These are phyloP conservation scores for Mrakia gelida DNA, from an alignment of 768 basidiomycete genomes.

Conservation along the genomic window DNA sequence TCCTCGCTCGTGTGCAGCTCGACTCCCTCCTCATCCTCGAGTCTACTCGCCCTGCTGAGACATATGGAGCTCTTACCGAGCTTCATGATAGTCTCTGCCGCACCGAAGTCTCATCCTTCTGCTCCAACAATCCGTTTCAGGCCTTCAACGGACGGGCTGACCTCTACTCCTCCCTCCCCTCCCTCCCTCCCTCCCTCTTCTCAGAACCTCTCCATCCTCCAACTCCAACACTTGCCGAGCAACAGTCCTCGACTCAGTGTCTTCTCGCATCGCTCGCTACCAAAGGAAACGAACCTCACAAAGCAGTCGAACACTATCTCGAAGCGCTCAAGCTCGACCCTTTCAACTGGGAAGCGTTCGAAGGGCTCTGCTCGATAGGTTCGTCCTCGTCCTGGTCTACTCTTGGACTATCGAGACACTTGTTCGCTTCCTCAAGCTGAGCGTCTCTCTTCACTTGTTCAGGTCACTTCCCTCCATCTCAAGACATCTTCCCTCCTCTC, in stretches of 20 bases:
- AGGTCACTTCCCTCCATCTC: neutral
- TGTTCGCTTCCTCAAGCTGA: too few relatives aligned
- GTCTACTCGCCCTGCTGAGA: too few relatives aligned
- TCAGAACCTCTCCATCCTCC: conserved; percentile 46
- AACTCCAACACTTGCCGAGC: conserved; percentile 44
- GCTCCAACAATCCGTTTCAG: neutral
- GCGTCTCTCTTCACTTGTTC: too few relatives aligned
- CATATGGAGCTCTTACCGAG: too few relatives aligned
- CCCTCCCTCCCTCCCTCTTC: conserved; percentile 33
- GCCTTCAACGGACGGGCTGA: neutral
- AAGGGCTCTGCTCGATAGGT: conserved; percentile 79
- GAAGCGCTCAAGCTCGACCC: conserved; percentile 69
- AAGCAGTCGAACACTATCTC: conserved; percentile 66
- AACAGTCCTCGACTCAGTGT: conserved; percentile 70
- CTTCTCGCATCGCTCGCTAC: conserved; percentile 69
- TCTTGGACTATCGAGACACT: neutral
- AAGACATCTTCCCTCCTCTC: conserved; percentile 16
- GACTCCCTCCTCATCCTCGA: too few relatives aligned
- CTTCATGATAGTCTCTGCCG: too few relatives aligned
- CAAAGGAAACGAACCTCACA: conserved; percentile 71
- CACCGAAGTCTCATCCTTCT: neutral
- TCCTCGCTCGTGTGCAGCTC: too few relatives aligned
- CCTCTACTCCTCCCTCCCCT: neutral
- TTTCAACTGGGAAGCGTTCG: conserved; percentile 87
- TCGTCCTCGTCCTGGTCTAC: conserved; percentile 34